phyloP scores from a whole-genome alignment of 208 protist genomes.

The Crithidia bombi region DNA sequence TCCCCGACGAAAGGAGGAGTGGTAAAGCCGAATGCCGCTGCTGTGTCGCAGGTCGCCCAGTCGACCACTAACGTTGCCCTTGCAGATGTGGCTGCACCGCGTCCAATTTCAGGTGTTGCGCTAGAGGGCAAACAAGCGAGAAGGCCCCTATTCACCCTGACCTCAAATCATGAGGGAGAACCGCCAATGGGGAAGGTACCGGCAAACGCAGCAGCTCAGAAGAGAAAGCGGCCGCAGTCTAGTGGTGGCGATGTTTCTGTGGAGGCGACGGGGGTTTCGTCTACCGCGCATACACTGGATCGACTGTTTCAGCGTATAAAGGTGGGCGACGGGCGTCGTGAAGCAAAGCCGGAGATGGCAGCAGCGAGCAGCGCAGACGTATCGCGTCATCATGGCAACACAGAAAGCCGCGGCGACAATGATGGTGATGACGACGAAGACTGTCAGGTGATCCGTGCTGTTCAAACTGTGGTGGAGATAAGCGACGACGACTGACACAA shows the following conservation, averaged over 20 bases:
- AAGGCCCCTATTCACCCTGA: no score
- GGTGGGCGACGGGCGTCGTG: background rate
- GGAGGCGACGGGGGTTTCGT: background rate
- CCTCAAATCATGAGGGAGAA: no score
- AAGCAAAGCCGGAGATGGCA: background rate
- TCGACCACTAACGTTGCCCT: no score
- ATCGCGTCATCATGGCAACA: background rate
- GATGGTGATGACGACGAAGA: slow-evolving; percentile 31
- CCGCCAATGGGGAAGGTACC: no score
- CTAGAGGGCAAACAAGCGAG: background rate
- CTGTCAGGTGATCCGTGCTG: slow-evolving; percentile 32
- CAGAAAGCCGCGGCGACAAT: background rate
- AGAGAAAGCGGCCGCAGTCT: background rate
- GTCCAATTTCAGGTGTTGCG: no score
- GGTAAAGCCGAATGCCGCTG: background rate
- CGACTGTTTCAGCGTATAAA: slow-evolving; percentile 15
- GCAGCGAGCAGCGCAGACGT: background rate
- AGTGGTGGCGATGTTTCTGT: background rate
- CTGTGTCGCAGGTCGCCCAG: no score
- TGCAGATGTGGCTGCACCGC: no score
- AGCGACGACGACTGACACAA: slow-evolving; percentile 50
- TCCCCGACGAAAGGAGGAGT: background rate
- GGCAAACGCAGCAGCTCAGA: no score
- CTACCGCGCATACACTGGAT: slow-evolving; percentile 5
- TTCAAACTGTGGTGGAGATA: slow-evolving; percentile 49